Percentiles rank a stretch among this genome's conserved stretches.
These are phyloP conservation scores for Penicillium riverlandense DNA, from an alignment of 495 filamentous ascomycete species.

Conservation along the genomic window DNA sequence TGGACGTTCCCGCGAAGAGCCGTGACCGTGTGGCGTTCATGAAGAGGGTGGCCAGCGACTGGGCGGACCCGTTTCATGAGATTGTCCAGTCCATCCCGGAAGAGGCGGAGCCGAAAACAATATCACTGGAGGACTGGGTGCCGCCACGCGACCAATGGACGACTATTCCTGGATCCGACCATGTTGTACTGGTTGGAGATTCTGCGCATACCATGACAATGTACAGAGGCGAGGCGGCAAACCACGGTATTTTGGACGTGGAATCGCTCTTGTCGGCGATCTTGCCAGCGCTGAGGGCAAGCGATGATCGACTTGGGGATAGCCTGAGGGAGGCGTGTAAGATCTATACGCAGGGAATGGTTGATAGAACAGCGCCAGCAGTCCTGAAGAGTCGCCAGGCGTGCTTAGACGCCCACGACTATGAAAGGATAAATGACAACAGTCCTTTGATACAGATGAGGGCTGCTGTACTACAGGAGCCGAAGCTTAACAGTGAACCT, in stretches of 20 bases:
- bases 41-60: slow-evolving; percentile 43
- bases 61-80: slow-evolving; percentile 49
- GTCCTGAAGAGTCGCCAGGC: slow-evolving; percentile 50
- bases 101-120: slow-evolving; percentile 38
- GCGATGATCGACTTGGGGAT: no score
- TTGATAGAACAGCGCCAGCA: not conserved
- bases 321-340: no score
- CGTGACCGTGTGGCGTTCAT: slow-evolving; percentile 41
- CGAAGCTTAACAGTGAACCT: no score
- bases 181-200: slow-evolving; percentile 43
- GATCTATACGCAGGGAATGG: no score
- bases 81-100: slow-evolving; percentile 39
- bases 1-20: slow-evolving; percentile 33
- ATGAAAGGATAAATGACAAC: slow-evolving; percentile 26
- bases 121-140: slow-evolving; percentile 53
- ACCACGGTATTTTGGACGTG: slow-evolving; percentile 51
- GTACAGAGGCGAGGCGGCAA: slow-evolving; percentile 53
- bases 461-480: no score
- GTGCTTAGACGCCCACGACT: slow-evolving; percentile 58
- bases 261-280: slow-evolving; percentile 21
- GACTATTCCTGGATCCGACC: slow-evolving; percentile 8
- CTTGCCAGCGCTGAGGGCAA: not conserved
- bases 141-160: slow-evolving; percentile 1
- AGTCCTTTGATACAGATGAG: slow-evolving; percentile 21
- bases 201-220: slow-evolving; percentile 52